Evolutionary conservation across 139 green algal genomes (phyloP), one percentile per base, ranked within the genome.

Genomic region (Micractinium conductrix): DNA sequence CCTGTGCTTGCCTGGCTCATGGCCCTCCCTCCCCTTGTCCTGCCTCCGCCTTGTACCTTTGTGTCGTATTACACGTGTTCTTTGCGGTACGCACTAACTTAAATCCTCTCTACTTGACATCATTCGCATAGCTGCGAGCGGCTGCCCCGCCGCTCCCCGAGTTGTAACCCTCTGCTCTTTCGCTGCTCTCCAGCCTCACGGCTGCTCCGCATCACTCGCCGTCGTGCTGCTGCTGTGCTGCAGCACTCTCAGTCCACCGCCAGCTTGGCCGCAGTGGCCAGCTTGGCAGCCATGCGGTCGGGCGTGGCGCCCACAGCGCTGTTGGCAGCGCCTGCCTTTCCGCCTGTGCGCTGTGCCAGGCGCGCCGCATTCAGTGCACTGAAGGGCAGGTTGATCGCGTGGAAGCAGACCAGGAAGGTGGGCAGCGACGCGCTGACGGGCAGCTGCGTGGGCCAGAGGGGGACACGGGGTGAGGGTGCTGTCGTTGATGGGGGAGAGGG

Each of bases 351-450:
- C 8, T 21, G 7, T 33, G n/a, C 48, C 53, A 81, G 53, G 33
- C 79, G 44, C 1, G 67, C 67, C 33, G 62, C 45, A 30, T 78
- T 78, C 33, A 84, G 79, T 7, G 45, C 33, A 35, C 48, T 69
- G 62, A 84, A 76, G 44, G 79, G 79, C 17, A 78, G n/a, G 65
- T 78, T 78, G 65, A 84, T 24, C 12, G 65, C 79, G 45, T 78
- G 65, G 67, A 84, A 84, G 38, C 67, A 84, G 53, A 38, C 53
- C 55, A 76, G 67, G 45, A 78, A 68, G 1, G 4, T 8, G 21
- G 44, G 33, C 67, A 74, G 68, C 35, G 21, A 48, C 35, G 80
- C 67, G 2, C 55, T 58, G 38, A 82, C 55, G 2, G 76, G 76
- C 76, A 82, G 76, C 76, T 82, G 76, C 50, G 28, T 22, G 0